Evolutionary conservation across 352 stramenopile genomes (phyloP).

Genomic region (Globisporangium orthogonon): DNA sequence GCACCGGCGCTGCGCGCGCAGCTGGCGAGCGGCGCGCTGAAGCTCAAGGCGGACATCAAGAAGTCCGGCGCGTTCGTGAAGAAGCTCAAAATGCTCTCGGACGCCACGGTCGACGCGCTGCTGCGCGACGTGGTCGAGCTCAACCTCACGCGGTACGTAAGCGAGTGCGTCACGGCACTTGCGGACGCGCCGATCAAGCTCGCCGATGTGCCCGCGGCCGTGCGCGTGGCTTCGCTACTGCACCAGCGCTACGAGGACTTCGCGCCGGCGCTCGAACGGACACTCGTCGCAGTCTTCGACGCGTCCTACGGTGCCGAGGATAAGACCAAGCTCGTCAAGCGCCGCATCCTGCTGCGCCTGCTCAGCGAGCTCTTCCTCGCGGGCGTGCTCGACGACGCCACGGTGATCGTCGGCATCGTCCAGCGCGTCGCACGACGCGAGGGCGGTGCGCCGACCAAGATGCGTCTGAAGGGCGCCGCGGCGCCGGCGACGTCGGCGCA

Average conservation of each 20-base stretch:
- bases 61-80: constrained; percentile 98
- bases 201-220: constrained; percentile 77
- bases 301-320: constrained; percentile 51
- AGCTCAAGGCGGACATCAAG: constrained; percentile 97
- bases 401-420: constrained; percentile 75
- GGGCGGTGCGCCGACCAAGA: constrained; percentile 30
- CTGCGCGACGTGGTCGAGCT: constrained; percentile 86
- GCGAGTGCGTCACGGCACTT: constrained; percentile 90
- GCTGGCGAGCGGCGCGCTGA: constrained; percentile 84
- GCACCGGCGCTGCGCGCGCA: constrained; percentile 56
- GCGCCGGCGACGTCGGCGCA: constrained; percentile 22
- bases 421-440: constrained; percentile 59
- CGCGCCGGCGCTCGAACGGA: constrained; percentile 38
- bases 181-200: constrained; percentile 85
- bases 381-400: constrained; percentile 70
- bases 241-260: constrained; percentile 92
- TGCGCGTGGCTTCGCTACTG: constrained; percentile 85
- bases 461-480: constrained; percentile 28
- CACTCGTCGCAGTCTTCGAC: constrained; percentile 56
- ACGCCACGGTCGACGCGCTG: constrained; percentile 63
- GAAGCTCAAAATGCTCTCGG: constrained; percentile 87
- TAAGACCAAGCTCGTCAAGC: constrained; percentile 71
- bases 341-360: constrained; percentile 68
- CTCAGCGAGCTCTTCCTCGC: constrained; percentile 80
- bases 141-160: constrained; percentile 94